phyloP scores from a whole-genome alignment of 75 land plant genomes.

The Adiantum capillusveneris region DNA sequence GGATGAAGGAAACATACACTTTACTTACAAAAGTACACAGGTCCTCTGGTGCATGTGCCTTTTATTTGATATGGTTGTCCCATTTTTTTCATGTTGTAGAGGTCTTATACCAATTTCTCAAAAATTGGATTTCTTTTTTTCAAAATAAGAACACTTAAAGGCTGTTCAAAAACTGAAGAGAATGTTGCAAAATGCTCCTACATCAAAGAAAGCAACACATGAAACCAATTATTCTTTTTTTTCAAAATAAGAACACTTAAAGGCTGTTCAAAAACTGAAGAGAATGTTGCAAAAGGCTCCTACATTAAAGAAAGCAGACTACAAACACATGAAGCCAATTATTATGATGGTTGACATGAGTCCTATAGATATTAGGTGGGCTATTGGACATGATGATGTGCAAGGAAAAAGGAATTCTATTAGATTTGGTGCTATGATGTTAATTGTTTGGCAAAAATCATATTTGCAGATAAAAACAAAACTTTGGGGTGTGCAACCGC shows the following conservation, averaged over 20 bases:
- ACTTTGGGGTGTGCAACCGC: conserved; percentile 1
- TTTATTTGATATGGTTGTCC: not conserved
- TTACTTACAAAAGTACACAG: not conserved
- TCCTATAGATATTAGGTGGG: not conserved
- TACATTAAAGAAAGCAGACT: not conserved
- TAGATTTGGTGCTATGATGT: not conserved
- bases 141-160: not conserved
- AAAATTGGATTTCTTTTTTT: not conserved
- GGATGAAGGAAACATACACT: not conserved
- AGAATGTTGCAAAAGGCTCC: not conserved
- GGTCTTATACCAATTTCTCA: not conserved
- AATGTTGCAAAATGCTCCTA: not conserved
- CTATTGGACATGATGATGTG: not conserved
- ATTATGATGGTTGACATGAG: not conserved
- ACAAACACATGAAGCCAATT: not conserved
- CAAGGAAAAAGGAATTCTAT: not conserved
- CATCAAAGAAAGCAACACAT: not conserved
- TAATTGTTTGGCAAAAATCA: not conserved
- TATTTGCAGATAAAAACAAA: not conserved
- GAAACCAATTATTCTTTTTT: not conserved
- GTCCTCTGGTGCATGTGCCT: not conserved
- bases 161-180: not conserved
- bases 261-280: not conserved
- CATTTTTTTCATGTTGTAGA: not conserved
- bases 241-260: too few relatives aligned